These are phyloP conservation scores for Lecanicillium sp. DNA, from an alignment of 2,329 filamentous ascomycete genomes.

Conservation along the genomic window DNA sequence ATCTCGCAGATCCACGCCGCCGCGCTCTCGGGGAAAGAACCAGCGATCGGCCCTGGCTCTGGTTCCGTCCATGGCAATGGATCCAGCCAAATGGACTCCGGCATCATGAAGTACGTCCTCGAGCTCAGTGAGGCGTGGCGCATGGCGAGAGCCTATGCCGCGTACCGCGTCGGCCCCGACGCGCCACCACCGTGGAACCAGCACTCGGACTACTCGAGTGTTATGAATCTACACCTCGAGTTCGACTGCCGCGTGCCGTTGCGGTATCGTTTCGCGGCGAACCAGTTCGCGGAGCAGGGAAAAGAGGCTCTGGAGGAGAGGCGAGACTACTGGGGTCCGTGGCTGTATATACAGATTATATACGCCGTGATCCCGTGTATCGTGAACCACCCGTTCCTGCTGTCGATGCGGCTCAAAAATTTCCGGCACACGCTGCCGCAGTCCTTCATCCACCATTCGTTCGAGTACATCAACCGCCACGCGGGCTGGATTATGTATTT, in stretches of 20 bases:
- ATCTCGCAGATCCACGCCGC: constrained; percentile 14
- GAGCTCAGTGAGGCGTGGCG: constrained; percentile 42
- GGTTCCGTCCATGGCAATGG: background rate
- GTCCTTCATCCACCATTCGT: constrained; percentile 48
- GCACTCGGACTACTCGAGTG: constrained; percentile 46
- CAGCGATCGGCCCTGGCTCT: background rate
- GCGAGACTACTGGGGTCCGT: constrained; percentile 48
- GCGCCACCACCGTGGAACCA: constrained; percentile 36
- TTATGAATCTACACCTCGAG: constrained; percentile 44
- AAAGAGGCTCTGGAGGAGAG: constrained; percentile 36
- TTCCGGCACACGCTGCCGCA: constrained; percentile 47
- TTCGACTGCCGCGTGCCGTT: constrained; percentile 45
- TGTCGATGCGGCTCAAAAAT: constrained; percentile 46
- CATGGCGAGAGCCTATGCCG: constrained; percentile 40
- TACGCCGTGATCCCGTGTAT: constrained; percentile 48
- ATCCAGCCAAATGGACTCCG: constrained; percentile 23
- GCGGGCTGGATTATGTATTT: constrained; percentile 49
- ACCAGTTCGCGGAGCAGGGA: constrained; percentile 38
- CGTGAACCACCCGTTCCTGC: constrained; percentile 47
- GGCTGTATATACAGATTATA: constrained; percentile 45
- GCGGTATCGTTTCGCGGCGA: constrained; percentile 43
- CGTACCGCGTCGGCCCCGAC: constrained; percentile 37
- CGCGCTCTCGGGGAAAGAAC: constrained; percentile 3
- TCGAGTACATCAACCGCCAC: constrained; percentile 44
- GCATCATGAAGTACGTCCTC: constrained; percentile 39